Evolutionary conservation across 345 rosid genomes (phyloP).

Genomic region (Aquilaria malaccensis): DNA sequence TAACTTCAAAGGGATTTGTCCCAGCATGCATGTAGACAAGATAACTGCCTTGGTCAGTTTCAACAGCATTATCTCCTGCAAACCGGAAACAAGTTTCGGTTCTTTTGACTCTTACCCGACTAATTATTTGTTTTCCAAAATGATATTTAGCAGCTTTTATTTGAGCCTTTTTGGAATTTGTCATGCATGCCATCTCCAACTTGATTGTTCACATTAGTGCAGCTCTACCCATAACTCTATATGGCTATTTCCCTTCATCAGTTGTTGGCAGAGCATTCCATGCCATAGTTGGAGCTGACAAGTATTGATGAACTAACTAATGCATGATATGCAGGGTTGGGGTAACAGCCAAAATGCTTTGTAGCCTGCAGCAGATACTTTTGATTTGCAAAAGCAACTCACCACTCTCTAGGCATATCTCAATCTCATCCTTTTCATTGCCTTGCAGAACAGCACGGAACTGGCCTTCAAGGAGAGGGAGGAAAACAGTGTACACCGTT

Average conservation of each 20-base stretch:
- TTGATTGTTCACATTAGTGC: slow-evolving; percentile 22
- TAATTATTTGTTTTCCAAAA: slow-evolving; percentile 23
- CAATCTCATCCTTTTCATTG: slow-evolving; percentile 70
- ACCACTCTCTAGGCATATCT: slow-evolving; percentile 98
- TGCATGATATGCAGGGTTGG: slow-evolving; percentile 6
- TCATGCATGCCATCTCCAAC: slow-evolving; percentile 19
- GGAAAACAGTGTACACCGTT: slow-evolving; percentile 78
- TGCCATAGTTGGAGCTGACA: slow-evolving; percentile 6
- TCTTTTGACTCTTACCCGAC: slow-evolving; percentile 26
- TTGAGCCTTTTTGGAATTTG: slow-evolving; percentile 21
- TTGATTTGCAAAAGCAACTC: slow-evolving; percentile 39
- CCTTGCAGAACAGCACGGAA: slow-evolving; percentile 96
- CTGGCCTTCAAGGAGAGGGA: slow-evolving; percentile 93
- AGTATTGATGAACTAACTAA: background rate
- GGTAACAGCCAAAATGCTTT: slow-evolving; percentile 8
- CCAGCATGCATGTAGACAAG: slow-evolving; percentile 96
- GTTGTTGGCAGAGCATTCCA: slow-evolving; percentile 4
- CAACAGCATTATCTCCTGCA: slow-evolving; percentile 89
- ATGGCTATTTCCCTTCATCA: slow-evolving; percentile 15
- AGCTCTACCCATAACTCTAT: slow-evolving; percentile 22
- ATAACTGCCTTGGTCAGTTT: slow-evolving; percentile 76
- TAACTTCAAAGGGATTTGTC: slow-evolving; percentile 92
- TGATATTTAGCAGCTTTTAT: slow-evolving; percentile 22
- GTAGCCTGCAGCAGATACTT: slow-evolving; percentile 13
- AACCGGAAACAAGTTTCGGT: slow-evolving; percentile 29